Evolutionary conservation across 345 rosid genomes (phyloP).

Genomic region (Aquilaria yunnanensis): DNA sequence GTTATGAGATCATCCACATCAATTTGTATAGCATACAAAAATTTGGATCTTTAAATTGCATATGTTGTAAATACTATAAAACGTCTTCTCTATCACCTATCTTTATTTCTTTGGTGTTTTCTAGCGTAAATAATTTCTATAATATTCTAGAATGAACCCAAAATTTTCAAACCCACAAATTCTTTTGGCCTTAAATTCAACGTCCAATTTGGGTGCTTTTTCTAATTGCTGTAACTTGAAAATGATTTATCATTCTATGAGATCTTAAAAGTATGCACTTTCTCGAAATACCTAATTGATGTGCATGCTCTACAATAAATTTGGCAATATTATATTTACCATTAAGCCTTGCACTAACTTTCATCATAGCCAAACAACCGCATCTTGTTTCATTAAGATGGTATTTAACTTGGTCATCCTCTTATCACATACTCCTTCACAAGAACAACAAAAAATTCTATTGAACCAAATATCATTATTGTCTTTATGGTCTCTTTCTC

Average conservation of each 20-base stretch:
- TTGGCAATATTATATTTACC: background rate
- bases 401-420: background rate
- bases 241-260: background rate
- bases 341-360: background rate
- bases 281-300: background rate
- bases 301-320: background rate
- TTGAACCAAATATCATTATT: background rate
- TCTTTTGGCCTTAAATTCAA: background rate
- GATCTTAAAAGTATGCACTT: background rate
- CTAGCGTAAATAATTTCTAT: background rate
- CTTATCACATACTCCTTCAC: background rate
- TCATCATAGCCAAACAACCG: background rate
- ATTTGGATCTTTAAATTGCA: constrained; percentile 3
- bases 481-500: background rate
- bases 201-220: background rate
- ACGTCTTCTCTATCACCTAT: background rate
- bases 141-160: background rate
- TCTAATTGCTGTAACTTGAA: background rate
- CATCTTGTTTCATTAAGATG: background rate
- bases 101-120: background rate
- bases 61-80: background rate
- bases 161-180: background rate
- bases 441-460: background rate
- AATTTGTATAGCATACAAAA: constrained; percentile 28
- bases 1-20: constrained; percentile 29